phyloP scores from a whole-genome alignment of 2,329 filamentous ascomycete species.

The Penicillium hesseltinei region DNA sequence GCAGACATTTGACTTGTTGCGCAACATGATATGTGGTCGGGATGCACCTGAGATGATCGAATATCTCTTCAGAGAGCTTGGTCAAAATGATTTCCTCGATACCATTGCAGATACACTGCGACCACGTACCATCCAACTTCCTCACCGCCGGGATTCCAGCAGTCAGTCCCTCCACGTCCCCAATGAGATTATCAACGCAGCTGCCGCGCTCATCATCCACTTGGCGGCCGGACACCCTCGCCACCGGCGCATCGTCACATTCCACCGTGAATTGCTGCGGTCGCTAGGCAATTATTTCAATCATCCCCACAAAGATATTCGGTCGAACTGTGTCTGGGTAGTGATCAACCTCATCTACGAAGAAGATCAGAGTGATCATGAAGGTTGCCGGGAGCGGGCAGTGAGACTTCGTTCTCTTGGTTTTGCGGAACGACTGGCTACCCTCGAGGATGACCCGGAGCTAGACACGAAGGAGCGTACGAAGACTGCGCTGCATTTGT shows the following conservation, averaged over 20 bases:
- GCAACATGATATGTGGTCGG: slow-evolving; percentile 76
- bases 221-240: slow-evolving; percentile 77
- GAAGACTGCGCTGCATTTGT: slow-evolving; percentile 73
- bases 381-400: slow-evolving; percentile 65
- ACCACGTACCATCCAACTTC: slow-evolving; percentile 42
- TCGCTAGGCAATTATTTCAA: slow-evolving; percentile 70
- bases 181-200: slow-evolving; percentile 69
- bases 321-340: slow-evolving; percentile 76
- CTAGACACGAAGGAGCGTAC: slow-evolving; percentile 81
- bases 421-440: slow-evolving; percentile 64
- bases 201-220: slow-evolving; percentile 81
- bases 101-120: slow-evolving; percentile 77
- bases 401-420: slow-evolving; percentile 69
- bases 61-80: slow-evolving; percentile 72
- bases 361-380: slow-evolving; percentile 68
- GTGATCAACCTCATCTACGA: slow-evolving; percentile 82
- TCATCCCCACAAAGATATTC: slow-evolving; percentile 70
- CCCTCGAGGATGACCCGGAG: slow-evolving; percentile 66
- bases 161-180: slow-evolving; percentile 36
- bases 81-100: slow-evolving; percentile 74
- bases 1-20: slow-evolving; percentile 82
- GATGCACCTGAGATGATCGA: slow-evolving; percentile 73
- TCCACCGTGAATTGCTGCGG: slow-evolving; percentile 72
- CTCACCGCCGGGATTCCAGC: slow-evolving; percentile 32
- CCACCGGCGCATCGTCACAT: slow-evolving; percentile 74